phyloP scores from a whole-genome alignment of 2,329 filamentous ascomycete species.

The Exophiala sideris region DNA sequence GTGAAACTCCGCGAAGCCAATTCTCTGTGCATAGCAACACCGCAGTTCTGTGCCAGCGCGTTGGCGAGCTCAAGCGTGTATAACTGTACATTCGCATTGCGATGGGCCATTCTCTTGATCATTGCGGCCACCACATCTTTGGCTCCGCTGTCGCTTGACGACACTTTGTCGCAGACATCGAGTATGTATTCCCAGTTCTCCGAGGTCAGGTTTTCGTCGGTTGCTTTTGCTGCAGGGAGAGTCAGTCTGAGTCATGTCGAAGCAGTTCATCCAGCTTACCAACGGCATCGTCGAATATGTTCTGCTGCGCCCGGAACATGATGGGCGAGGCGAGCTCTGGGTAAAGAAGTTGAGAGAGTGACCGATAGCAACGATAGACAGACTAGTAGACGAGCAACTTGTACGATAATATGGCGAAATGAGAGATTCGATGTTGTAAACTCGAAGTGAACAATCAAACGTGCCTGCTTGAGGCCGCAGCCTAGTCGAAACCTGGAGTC shows the following conservation, averaged over 20 bases:
- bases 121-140: constrained; percentile 85
- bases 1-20: constrained; percentile 89
- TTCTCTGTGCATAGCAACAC: constrained; percentile 80
- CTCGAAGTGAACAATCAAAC: constrained; percentile 25
- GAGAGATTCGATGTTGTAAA: background rate
- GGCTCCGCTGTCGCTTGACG: constrained; percentile 41
- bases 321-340: background rate
- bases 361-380: background rate
- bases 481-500: constrained; percentile 50
- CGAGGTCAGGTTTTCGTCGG: constrained; percentile 93
- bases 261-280: constrained; percentile 45
- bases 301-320: constrained; percentile 63
- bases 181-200: constrained; percentile 74
- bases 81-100: constrained; percentile 93
- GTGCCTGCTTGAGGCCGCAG: constrained; percentile 59
- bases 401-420: too few relatives aligned
- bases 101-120: constrained; percentile 87
- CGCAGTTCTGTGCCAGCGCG: constrained; percentile 88
- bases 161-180: constrained; percentile 60
- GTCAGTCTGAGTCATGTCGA: constrained; percentile 27
- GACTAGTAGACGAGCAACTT: background rate
- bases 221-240: constrained; percentile 65
- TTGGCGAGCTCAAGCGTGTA: constrained; percentile 92
- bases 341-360: background rate
- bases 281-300: constrained; percentile 68